Base-by-base conservation (phyloP, 2,329 filamentous ascomycete genomes). In the Geosmithia flava region DNA sequence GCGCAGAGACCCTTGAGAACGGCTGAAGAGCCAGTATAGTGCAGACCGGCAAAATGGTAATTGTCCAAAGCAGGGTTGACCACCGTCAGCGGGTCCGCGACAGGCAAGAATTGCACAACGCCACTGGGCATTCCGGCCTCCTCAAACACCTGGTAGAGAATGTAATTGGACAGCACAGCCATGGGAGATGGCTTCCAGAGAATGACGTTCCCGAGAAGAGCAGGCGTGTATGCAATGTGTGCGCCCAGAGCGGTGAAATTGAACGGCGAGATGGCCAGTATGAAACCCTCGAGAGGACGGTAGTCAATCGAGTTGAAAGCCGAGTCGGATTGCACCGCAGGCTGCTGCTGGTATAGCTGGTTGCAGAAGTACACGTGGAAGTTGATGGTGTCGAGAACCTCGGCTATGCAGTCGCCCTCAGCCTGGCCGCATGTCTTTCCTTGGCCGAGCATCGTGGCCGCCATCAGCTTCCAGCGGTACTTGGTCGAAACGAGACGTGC, bases 181-280 rank as follows among this genome's bases (percentile, higher is more conserved):
- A 51, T 53, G 1, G 56, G 58, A 0, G 61, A 59, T 16, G 65
- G 65, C 52, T 68, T 68, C 65, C 65, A 68, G 30, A 68, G 48
- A 52, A 69, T 64, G 1, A 68, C 66, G 29, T 69, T 69, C 2
- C 67, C 67, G 48, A 69, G 50, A 0, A 69, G 46, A 0, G 62
- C 60, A 15, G 67, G 63, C 10, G 44, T 13, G 0, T 55, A 60
- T 3, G 58, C 59, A 10, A 67, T 53, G 43, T 59, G 66, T 3
- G 57, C 66, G 11, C 61, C 66, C 17, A 69, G 58, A 1, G 66
- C 67, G 0, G 66, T 68, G 48, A 69, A 69, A 56, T 69, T 69
- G 56, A 69, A 69, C 3, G 66, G 66, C 0, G 64, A 62, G 3
- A 69, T 53, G 16, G 66, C 59, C 43, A 67, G 68, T 11, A 69